Base-by-base conservation (phyloP, 805 yeast species). In the Metschnikowia drakensbergensis region DNA sequence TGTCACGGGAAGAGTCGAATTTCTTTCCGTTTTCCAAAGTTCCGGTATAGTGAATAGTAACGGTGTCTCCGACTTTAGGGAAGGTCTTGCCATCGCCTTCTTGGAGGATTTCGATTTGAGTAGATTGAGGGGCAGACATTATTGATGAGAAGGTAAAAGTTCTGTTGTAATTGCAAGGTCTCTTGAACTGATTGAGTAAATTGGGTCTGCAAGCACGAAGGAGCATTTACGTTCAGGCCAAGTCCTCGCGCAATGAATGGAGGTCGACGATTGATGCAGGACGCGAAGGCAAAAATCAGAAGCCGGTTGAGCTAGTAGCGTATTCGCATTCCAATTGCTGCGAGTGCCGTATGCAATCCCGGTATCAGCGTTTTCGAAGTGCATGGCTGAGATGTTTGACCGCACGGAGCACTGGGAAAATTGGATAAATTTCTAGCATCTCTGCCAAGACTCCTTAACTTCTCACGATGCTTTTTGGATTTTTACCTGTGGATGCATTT, bases 41-140 rank as follows among this genome's bases (percentile, higher is more conserved):
- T 62, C 98, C 98, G 46, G 88, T 86, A 82, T 92, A 92, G 76
- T 92, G 97, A 66, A 92, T 92, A 55, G 97, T 84, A 58, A 92
- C 94, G 56, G 76, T 72, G 74, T 91, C 97, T 60, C 97, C 97
- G 36, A 75, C 67, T 69, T 85, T 76, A 65, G 98, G 97, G 82
- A 77, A 91, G 61, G 83, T 84, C 65, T 76, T 79, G 56, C 94
- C 96, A 69, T 92, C 96, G 70, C 97, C 90, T 68, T 71, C 71
- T 58, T 69, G 75, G 54, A 72, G 52, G 54, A 70, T 58, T 58
- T 72, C 76, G 54, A 72, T 63, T 60, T 70, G 68, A 33, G 76
- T 71, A 42, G 69, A 64, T 38, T 62, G 59, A 45, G 72, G 75
- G 50, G 73, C 71, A 45, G 74, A 67, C 75, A 70, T 69, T 46